A percentile compares a stretch with the other conserved stretches of the same genome.
Conservation (phyloP, 2,329 filamentous ascomycete species). For the Epichloe coenophiala region DNA sequence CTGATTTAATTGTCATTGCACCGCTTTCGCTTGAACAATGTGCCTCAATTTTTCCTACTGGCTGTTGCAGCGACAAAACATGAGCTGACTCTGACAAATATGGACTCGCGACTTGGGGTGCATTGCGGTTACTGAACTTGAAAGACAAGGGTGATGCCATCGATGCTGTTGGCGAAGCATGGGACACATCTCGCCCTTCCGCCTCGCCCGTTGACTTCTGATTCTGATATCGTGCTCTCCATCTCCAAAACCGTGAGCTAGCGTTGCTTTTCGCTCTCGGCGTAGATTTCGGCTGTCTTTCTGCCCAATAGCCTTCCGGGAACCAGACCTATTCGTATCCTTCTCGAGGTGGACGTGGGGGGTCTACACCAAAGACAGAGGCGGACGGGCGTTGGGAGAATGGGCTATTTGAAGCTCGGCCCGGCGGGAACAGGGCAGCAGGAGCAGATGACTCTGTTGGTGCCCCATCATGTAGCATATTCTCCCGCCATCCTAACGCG, state of each 20-base stretch:
- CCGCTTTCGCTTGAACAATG: slow-evolving; percentile 5
- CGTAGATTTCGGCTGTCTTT: slow-evolving; percentile 25
- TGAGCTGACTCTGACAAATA: slow-evolving; percentile 35
- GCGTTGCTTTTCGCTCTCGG: slow-evolving; percentile 20
- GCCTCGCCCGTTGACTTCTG: slow-evolving; percentile 22
- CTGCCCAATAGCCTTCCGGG: slow-evolving; percentile 49
- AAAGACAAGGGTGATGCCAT: slow-evolving; percentile 3
- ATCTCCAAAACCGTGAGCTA: slow-evolving; percentile 25
- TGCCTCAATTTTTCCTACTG: slow-evolving; percentile 6
- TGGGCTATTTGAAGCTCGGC: neutral
- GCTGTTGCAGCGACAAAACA: slow-evolving; percentile 31
- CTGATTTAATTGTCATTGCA: slow-evolving; percentile 3
- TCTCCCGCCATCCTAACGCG: slow-evolving; percentile 1
- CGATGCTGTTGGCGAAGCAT: slow-evolving; percentile 14
- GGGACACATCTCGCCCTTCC: slow-evolving; percentile 10
- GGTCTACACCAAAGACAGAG: slow-evolving; percentile 27
- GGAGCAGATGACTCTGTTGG: neutral
- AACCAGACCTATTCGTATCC: slow-evolving; percentile 52
- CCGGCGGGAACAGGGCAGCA: slow-evolving; percentile 1
- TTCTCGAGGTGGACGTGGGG: slow-evolving; percentile 39
- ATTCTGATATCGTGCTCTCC: slow-evolving; percentile 25
- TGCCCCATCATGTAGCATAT: slow-evolving; percentile 3
- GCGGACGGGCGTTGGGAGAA: slow-evolving; percentile 4
- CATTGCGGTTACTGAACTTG: slow-evolving; percentile 6
- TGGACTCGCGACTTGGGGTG: slow-evolving; percentile 22